Evolutionary conservation across 495 filamentous ascomycete species (phyloP).

Genomic region (Trichocladium antarcticum): DNA sequence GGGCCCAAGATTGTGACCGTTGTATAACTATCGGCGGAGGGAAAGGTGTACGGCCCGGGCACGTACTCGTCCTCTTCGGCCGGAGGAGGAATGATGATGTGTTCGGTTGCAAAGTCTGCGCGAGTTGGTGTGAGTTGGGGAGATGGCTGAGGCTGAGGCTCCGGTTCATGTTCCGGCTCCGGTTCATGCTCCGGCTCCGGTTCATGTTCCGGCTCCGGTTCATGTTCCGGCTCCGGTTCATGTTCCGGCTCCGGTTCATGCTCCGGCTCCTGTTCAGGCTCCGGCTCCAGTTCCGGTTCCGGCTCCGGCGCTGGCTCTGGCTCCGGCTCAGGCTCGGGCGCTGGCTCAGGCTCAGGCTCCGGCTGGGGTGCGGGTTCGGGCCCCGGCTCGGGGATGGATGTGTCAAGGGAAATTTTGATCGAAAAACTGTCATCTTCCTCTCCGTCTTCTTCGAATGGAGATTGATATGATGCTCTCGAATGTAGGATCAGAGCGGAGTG

Average conservation of each 20-base stretch:
- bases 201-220: not conserved
- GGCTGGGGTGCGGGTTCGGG: not conserved
- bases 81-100: slow-evolving; percentile 5
- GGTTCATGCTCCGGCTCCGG: slow-evolving; percentile 7
- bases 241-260: no score
- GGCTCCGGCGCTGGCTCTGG: slow-evolving; percentile 2
- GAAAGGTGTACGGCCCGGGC: slow-evolving; percentile 26
- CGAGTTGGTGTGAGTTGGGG: slow-evolving; percentile 22
- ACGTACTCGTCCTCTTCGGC: slow-evolving; percentile 30
- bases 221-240: slow-evolving; percentile 7
- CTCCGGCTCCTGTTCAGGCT: slow-evolving; percentile 1
- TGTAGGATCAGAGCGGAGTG: slow-evolving; percentile 6
- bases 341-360: slow-evolving; percentile 2
- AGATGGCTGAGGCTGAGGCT: slow-evolving; percentile 5
- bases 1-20: slow-evolving; percentile 38
- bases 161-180: not conserved
- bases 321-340: slow-evolving; percentile 7
- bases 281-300: slow-evolving; percentile 2
- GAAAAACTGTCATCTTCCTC: slow-evolving; percentile 31
- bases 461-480: slow-evolving; percentile 31
- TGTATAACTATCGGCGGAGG: slow-evolving; percentile 28
- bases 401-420: slow-evolving; percentile 33
- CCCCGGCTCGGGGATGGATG: slow-evolving; percentile 15
- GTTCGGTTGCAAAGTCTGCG: slow-evolving; percentile 11
- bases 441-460: slow-evolving; percentile 28